Percentiles rank a stretch among this genome's conserved stretches.
phyloP scores from a whole-genome alignment of 306 rosid species.

The Castanea mollissima region DNA sequence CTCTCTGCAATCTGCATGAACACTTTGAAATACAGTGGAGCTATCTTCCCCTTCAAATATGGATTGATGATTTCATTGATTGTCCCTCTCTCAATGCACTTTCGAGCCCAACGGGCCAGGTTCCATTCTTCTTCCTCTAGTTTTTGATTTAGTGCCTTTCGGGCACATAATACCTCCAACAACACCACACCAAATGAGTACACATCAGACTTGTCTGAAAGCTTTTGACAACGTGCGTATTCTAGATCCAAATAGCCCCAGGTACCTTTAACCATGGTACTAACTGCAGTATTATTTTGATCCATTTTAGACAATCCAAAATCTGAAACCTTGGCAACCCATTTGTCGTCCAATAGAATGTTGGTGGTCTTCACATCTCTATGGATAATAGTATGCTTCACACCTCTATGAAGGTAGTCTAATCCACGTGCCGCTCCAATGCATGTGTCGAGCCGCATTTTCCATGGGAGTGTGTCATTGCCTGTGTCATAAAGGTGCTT shows the following conservation, averaged over 20 bases:
- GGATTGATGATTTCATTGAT: conserved; percentile 16
- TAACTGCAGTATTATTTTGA: conserved; percentile 18
- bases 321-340: conserved; percentile 45
- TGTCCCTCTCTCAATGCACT: neutral
- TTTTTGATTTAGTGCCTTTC: conserved; percentile 33
- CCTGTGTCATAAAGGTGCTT: conserved; percentile 16
- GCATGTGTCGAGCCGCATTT: conserved; percentile 24
- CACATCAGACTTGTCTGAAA: conserved; percentile 44
- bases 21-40: neutral
- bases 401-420: conserved; percentile 21
- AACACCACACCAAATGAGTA: conserved; percentile 51
- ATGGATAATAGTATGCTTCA: conserved; percentile 25
- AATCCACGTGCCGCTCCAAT: conserved; percentile 27
- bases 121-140: conserved; percentile 18
- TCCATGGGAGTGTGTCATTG: conserved; percentile 26
- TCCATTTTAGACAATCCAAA: conserved; percentile 42
- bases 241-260: conserved; percentile 50
- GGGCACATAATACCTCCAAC: conserved; percentile 35
- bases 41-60: conserved; percentile 11
- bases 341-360: conserved; percentile 29
- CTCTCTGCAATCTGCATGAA: conserved; percentile 1
- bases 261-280: conserved; percentile 43
- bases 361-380: conserved; percentile 38
- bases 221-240: conserved; percentile 22
- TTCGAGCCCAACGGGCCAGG: conserved; percentile 40